Evolutionary conservation across 2,329 filamentous ascomycete genomes (phyloP).

Genomic region (Paracamarosporium sp.): DNA sequence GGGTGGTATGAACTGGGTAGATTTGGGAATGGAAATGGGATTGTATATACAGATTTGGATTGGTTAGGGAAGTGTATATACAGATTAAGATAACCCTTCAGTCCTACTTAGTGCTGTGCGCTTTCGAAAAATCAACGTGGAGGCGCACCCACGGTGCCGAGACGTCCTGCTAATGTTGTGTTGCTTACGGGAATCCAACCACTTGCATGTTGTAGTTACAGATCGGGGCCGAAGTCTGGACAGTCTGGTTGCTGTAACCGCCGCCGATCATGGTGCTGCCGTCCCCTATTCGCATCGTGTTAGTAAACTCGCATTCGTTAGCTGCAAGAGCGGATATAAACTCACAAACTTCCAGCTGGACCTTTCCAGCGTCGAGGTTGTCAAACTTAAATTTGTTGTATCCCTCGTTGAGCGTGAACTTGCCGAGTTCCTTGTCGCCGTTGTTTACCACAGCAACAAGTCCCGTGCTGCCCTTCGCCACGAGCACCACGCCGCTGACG

Average conservation of each 20-base stretch:
- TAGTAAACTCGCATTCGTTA: background rate
- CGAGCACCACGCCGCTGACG: conserved; percentile 29
- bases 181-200: conserved; percentile 11
- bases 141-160: too few species aligned
- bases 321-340: background rate
- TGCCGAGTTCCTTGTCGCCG: conserved; percentile 21
- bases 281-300: conserved; percentile 9
- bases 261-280: conserved; percentile 27
- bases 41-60: too few species aligned
- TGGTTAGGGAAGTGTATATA: too few species aligned
- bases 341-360: conserved; percentile 30
- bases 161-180: too few species aligned
- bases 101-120: too few species aligned
- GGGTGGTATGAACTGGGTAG: too few species aligned
- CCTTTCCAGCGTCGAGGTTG: conserved; percentile 26
- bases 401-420: conserved; percentile 15
- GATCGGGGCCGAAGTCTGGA: conserved; percentile 7
- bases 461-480: conserved; percentile 22
- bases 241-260: conserved; percentile 20
- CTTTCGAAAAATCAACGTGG: too few species aligned
- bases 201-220: conserved; percentile 30
- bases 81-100: too few species aligned
- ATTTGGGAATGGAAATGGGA: too few species aligned
- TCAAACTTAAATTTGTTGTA: conserved; percentile 32
- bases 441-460: conserved; percentile 32